Conservation (phyloP, 2,329 filamentous ascomycete genomes). For the Magnaporthiopsis poae region DNA sequence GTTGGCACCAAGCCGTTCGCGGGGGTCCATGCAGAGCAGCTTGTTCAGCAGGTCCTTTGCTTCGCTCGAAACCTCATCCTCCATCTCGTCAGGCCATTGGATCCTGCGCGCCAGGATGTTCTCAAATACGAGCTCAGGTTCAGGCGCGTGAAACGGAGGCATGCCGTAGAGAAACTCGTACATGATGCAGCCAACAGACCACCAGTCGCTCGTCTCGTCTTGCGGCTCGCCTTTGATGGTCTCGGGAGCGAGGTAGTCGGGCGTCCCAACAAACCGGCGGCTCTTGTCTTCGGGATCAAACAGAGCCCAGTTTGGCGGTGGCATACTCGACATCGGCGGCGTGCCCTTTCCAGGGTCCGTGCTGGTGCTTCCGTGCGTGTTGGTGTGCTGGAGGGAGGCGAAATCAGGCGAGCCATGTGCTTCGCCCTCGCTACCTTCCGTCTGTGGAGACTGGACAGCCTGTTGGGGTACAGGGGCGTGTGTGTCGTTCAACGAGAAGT, state of each 20-base stretch:
- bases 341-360: slow-evolving; percentile 45
- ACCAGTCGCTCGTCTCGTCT: slow-evolving; percentile 98
- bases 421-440: slow-evolving; percentile 65
- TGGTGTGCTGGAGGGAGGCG: slow-evolving; percentile 46
- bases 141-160: slow-evolving; percentile 83
- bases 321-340: slow-evolving; percentile 59
- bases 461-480: slow-evolving; percentile 27
- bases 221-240: slow-evolving; percentile 92
- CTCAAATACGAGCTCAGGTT: slow-evolving; percentile 89
- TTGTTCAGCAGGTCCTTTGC: slow-evolving; percentile 92
- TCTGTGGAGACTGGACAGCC: slow-evolving; percentile 51
- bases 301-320: slow-evolving; percentile 80
- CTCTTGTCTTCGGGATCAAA: slow-evolving; percentile 93
- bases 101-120: slow-evolving; percentile 87
- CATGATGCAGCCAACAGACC: slow-evolving; percentile 96
- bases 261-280: slow-evolving; percentile 88
- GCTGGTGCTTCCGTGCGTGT: slow-evolving; percentile 11
- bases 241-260: slow-evolving; percentile 92
- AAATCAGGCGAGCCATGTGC: slow-evolving; percentile 65
- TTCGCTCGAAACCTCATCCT: slow-evolving; percentile 71
- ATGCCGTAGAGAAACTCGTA: slow-evolving; percentile 93
- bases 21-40: slow-evolving; percentile 75
- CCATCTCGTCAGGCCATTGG: slow-evolving; percentile 79
- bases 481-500: slow-evolving; percentile 63
- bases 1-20: slow-evolving; percentile 75